Evolutionary conservation across 148 eudicot species (phyloP), one percentile per base, ranked within the genome.

Genomic region (Rheum nobile): DNA sequence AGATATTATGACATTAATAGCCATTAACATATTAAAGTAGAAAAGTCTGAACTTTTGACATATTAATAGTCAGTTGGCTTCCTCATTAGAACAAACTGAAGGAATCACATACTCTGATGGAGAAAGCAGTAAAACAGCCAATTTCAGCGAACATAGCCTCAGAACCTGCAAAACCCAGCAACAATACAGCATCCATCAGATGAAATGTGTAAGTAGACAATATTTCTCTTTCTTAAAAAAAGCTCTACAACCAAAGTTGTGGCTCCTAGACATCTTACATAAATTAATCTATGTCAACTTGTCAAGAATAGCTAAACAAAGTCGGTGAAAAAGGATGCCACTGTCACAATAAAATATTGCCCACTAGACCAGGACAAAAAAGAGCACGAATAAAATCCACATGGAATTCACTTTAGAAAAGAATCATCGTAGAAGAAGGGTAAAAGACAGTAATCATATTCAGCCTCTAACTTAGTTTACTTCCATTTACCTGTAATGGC

Each of bases 91-190:
- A 72, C 57, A 4, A 65, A 42, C 31, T 26, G 17, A 70, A 44
- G 21, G 52, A 67, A 72, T 73, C 11, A 76, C 86, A 81, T 86
- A 93, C 98, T 88, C 89, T 81, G 75, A 90, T 82, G 34, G 98
- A 85, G 67, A 83, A 76, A 74, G 92, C 81, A 24, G 93, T 87
- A 76, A 95, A 95, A 82, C 88, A 97, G 82, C 99, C 99, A 67
- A 95, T 85, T 84, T 95, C 97, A 42, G 96, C 97, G 86, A 91
- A 91, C 97, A 92, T 95, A 28, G 99, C 91, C 86, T 95, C 99
- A 12, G 99, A 84, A 74, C 99, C 99, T 95, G 89, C 82, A 77
- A 71, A 65, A 72, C 78, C 70, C 74, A 79, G 75, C 32, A 71
- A 75, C 79, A 57, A 24, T 7, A 61, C 67, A 61, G 6, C 17